phyloP scores from a whole-genome alignment of 2,329 filamentous ascomycete species.

The Corynespora cassiicola region DNA sequence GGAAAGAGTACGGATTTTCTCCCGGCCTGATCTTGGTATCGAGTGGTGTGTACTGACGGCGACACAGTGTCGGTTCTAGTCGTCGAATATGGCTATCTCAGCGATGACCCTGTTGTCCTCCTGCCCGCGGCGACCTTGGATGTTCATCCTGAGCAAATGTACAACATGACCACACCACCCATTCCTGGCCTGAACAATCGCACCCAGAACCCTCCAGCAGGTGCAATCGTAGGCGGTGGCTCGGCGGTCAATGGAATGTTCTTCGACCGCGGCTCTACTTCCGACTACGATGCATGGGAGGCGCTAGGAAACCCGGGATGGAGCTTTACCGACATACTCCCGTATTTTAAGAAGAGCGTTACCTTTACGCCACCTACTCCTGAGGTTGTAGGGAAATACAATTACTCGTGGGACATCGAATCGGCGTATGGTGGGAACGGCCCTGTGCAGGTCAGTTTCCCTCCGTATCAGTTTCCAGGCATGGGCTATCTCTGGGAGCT shows the following conservation, averaged over 20 bases:
- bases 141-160: slow-evolving; percentile 8
- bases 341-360: slow-evolving; percentile 24
- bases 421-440: slow-evolving; percentile 14
- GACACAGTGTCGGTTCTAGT: too few species aligned
- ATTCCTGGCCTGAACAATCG: slow-evolving; percentile 15
- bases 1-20: slow-evolving; percentile 16
- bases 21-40: too few species aligned
- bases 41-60: too few species aligned
- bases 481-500: slow-evolving; percentile 12
- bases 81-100: slow-evolving; percentile 14
- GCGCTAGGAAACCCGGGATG: slow-evolving; percentile 60
- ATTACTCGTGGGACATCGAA: slow-evolving; percentile 10
- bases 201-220: slow-evolving; percentile 14
- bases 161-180: slow-evolving; percentile 17
- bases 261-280: slow-evolving; percentile 33
- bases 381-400: slow-evolving; percentile 43
- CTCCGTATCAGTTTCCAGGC: slow-evolving; percentile 19
- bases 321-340: slow-evolving; percentile 19
- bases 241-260: slow-evolving; percentile 40
- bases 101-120: slow-evolving; percentile 10
- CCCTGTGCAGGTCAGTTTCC: slow-evolving; percentile 11
- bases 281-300: slow-evolving; percentile 59
- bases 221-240: slow-evolving; percentile 36
- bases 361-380: slow-evolving; percentile 17
- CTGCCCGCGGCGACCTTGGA: slow-evolving; percentile 10